Evolutionary conservation across 2,329 filamentous ascomycete species (phyloP).

Genomic region (Hypoxylon sp.): DNA sequence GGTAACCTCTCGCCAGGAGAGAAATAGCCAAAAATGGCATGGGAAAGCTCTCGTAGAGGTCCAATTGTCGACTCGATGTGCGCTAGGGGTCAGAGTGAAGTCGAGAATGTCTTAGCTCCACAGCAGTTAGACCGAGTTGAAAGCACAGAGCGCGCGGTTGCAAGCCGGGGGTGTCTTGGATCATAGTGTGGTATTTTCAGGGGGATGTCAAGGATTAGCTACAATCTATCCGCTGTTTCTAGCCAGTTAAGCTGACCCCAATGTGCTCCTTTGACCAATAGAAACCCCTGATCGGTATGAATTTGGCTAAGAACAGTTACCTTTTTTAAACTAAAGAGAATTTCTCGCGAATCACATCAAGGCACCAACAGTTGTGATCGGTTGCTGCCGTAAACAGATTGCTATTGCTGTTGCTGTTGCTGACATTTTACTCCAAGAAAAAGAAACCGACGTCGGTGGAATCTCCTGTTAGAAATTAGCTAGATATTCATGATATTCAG

Average conservation of each 20-base stretch:
- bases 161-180: slow-evolving; percentile 44
- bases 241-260: slow-evolving; percentile 39
- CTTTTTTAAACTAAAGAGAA: slow-evolving; percentile 10
- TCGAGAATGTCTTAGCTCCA: slow-evolving; percentile 42
- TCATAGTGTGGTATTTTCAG: slow-evolving; percentile 51
- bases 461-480: slow-evolving; percentile 24
- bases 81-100: slow-evolving; percentile 35
- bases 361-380: slow-evolving; percentile 1
- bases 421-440: not conserved
- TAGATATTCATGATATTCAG: not conserved
- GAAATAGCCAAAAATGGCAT: slow-evolving; percentile 39
- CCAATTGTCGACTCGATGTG: slow-evolving; percentile 25
- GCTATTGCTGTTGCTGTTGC: not conserved
- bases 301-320: slow-evolving; percentile 38
- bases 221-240: slow-evolving; percentile 39
- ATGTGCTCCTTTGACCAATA: slow-evolving; percentile 40
- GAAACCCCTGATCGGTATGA: slow-evolving; percentile 19
- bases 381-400: slow-evolving; percentile 28
- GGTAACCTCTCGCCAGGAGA: slow-evolving; percentile 34
- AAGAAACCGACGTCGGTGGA: slow-evolving; percentile 11
- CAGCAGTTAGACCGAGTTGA: slow-evolving; percentile 42
- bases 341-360: slow-evolving; percentile 27
- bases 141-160: slow-evolving; percentile 53
- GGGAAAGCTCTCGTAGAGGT: slow-evolving; percentile 26
- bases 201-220: slow-evolving; percentile 43